Conservation (phyloP, 371 early-diverging fungal species). For the Rhizomucor miehei region DNA sequence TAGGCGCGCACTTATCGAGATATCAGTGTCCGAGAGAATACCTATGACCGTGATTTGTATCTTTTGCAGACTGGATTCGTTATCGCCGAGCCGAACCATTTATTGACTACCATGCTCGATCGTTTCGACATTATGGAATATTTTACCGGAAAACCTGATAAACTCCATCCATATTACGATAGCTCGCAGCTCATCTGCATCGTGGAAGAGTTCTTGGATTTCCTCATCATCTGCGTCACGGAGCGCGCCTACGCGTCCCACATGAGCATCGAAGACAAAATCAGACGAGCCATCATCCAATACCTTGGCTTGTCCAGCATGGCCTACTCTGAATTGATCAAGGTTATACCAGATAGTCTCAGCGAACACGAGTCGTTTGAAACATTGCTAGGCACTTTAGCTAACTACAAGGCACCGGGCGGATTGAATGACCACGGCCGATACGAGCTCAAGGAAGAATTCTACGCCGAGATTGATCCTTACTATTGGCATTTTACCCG, state of each 20-base stretch:
- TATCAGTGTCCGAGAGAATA: slow-evolving; percentile 78
- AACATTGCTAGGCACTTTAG: slow-evolving; percentile 65
- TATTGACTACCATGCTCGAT: slow-evolving; percentile 81
- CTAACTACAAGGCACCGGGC: slow-evolving; percentile 83
- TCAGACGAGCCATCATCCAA: slow-evolving; percentile 87
- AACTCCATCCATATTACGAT: slow-evolving; percentile 59
- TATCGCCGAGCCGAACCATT: slow-evolving; percentile 70
- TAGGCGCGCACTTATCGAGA: slow-evolving; percentile 83
- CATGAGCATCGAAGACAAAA: slow-evolving; percentile 65
- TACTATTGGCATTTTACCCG: slow-evolving; percentile 91
- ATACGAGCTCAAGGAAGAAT: slow-evolving; percentile 87
- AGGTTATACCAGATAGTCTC: slow-evolving; percentile 80
- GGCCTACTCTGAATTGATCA: slow-evolving; percentile 83
- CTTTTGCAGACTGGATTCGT: slow-evolving; percentile 78
- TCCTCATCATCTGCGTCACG: slow-evolving; percentile 79
- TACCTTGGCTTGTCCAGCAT: slow-evolving; percentile 67
- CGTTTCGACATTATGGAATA: slow-evolving; percentile 85
- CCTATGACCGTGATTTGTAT: slow-evolving; percentile 86
- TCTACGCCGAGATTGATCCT: slow-evolving; percentile 81
- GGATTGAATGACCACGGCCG: slow-evolving; percentile 79
- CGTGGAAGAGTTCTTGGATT: slow-evolving; percentile 82
- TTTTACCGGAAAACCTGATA: slow-evolving; percentile 65
- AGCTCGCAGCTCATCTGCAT: slow-evolving; percentile 63
- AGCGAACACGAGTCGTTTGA: slow-evolving; percentile 76
- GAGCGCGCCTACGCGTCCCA: slow-evolving; percentile 77